These are phyloP conservation scores for Conticribra weissflogii DNA, from an alignment of 108 stramenopile species.

Conservation along the genomic window DNA sequence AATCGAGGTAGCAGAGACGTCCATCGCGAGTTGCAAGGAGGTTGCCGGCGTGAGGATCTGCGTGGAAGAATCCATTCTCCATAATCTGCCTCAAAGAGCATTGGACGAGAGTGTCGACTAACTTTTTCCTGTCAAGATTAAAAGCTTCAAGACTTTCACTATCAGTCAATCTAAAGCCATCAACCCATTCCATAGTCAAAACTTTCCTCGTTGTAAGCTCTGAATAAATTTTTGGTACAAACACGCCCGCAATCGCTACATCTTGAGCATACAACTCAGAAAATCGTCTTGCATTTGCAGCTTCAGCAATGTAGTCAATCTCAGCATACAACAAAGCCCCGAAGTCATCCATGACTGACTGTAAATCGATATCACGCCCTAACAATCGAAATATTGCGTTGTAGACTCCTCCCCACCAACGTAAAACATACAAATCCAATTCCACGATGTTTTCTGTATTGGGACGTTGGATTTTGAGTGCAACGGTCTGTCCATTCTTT, in stretches of 20 bases:
- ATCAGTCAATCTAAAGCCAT: conserved; percentile 90
- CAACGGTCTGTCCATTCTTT: conserved; percentile 88
- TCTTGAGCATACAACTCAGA: conserved; percentile 90
- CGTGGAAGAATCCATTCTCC: conserved; percentile 90
- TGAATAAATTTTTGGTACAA: conserved; percentile 93
- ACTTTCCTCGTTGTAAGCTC: conserved; percentile 91
- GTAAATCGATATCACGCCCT: conserved; percentile 89
- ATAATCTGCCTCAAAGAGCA: conserved; percentile 93
- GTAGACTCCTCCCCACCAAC: conserved; percentile 93
- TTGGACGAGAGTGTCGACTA: conserved; percentile 94
- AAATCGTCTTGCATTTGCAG: conserved; percentile 94
- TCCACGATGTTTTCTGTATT: conserved; percentile 93
- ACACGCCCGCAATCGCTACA: conserved; percentile 77
- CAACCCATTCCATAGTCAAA: conserved; percentile 97
- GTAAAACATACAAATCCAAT: conserved; percentile 91
- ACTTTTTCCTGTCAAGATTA: conserved; percentile 72
- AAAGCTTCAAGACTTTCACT: conserved; percentile 62
- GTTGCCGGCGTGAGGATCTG: conserved; percentile 82
- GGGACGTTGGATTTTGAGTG: conserved; percentile 95
- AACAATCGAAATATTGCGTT: conserved; percentile 74
- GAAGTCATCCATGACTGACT: conserved; percentile 95
- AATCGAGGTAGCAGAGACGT: conserved; percentile 91
- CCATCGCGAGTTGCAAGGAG: conserved; percentile 83
- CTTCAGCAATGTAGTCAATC: conserved; percentile 96
- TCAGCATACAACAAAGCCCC: conserved; percentile 94